These are phyloP conservation scores for Nakazawaea wyomingensis DNA, from an alignment of 805 yeast genomes.

Conservation along the genomic window DNA sequence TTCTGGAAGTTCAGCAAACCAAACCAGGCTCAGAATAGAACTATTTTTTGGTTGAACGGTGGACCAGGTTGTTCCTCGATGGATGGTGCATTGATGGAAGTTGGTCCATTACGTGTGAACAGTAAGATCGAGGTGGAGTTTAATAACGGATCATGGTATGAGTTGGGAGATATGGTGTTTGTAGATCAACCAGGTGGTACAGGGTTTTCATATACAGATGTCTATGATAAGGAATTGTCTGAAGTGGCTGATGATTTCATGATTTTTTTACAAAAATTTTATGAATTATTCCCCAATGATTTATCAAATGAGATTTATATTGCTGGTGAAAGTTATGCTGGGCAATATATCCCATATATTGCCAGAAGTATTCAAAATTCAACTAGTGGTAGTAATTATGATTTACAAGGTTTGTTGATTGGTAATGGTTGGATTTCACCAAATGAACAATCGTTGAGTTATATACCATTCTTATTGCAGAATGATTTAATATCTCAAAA, in stretches of 20 bases:
- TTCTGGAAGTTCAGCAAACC: conserved; percentile 64
- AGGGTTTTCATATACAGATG: conserved; percentile 69
- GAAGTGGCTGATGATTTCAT: conserved; percentile 61
- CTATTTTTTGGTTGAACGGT: conserved; percentile 90
- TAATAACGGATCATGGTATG: conserved; percentile 82
- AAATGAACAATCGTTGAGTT: conserved; percentile 73
- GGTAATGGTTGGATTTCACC: conserved; percentile 98
- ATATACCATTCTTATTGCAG: conserved; percentile 63
- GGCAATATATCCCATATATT: conserved; percentile 90
- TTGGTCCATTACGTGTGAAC: conserved; percentile 78
- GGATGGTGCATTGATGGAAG: conserved; percentile 94
- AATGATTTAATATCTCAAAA: conserved; percentile 46
- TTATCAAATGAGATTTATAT: conserved; percentile 56
- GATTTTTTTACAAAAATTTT: conserved; percentile 61
- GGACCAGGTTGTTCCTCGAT: conserved; percentile 98
- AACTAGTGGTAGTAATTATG: conserved; percentile 23
- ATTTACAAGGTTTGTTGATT: conserved; percentile 65
- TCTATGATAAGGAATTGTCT: conserved; percentile 47
- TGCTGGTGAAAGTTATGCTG: conserved; percentile 97
- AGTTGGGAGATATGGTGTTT: conserved; percentile 70
- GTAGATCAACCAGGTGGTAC: conserved; percentile 96
- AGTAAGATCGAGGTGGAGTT: conserved; percentile 35
- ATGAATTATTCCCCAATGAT: conserved; percentile 70
- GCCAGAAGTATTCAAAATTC: conserved; percentile 52
- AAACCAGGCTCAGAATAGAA: conserved; percentile 15